Base-by-base conservation (phyloP, 805 yeast genomes). In the Grigorovia transvaalensis region DNA sequence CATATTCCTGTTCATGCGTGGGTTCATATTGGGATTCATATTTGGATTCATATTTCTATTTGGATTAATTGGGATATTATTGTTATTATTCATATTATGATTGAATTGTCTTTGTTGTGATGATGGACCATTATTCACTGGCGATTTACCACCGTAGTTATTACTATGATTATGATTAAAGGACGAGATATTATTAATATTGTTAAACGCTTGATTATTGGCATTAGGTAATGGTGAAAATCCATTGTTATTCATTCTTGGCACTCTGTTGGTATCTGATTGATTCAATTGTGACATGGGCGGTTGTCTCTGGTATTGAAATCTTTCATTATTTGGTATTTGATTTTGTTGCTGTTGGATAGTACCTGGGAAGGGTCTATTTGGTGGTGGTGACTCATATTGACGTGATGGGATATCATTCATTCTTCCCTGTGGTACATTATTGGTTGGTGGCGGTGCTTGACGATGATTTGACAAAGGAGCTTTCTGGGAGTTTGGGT, bases 301-400 rank as follows among this genome's bases (percentile, higher is more conserved):
- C 15, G 42, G n/a, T 38, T 38, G 42, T 38, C 42, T 38, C 15
- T 33, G 38, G 15, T 33, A 33, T 33, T 33, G 38, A 11, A 33
- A 8, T 3, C 38, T 9, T 13, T 33, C 38, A 33, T 33, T 33
- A 13, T 13, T 33, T 33, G 18, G 42, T 13, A 15, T 12, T 9
- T 12, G 8, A 38, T 15, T 38, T 38, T 13, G 42, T n/a, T 38
- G 42, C 15, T 13, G 41, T 9, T 41, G 48, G 2, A 46, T 6
- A 7, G 48, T 46, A 18, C 48, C 48, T 13, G 48, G 48, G 17
- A 20, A 46, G 20, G 48, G 48, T 38, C 48, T 46, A 38, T 46
- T 46, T 35, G 48, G 48, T 20, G 48, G 48, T 20, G 48, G 48
- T 13, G 48, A 46, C 38, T 46, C 44, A 20, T 46, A 35, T 38